Percentiles rank a stretch among this genome's conserved stretches.
Conservation (phyloP, 441 rosid genomes). For the Cnidoscolus chayamansa region DNA sequence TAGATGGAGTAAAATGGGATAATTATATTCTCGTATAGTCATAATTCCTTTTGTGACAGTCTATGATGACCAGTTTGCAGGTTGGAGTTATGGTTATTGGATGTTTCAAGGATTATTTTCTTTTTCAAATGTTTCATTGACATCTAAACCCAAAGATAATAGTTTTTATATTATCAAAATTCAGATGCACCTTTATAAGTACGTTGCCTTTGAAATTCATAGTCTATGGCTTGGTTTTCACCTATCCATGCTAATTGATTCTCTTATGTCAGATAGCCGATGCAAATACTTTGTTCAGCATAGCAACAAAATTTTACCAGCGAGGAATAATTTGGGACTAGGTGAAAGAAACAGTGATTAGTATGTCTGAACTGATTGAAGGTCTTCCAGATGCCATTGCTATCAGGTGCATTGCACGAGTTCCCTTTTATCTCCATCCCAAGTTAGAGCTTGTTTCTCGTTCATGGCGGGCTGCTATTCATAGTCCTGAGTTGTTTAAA, state of each 20-base stretch:
- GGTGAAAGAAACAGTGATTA: slow-evolving; percentile 40
- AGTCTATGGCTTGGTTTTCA: slow-evolving; percentile 2
- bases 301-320: slow-evolving; percentile 14
- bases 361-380: slow-evolving; percentile 83
- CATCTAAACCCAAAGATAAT: background rate
- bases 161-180: background rate
- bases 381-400: slow-evolving; percentile 93
- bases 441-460: slow-evolving; percentile 78
- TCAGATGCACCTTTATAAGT: background rate
- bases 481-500: slow-evolving; percentile 62
- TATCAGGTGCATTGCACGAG: slow-evolving; percentile 82
- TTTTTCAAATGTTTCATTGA: slow-evolving; percentile 1
- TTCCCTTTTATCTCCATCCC: slow-evolving; percentile 69
- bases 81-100: background rate
- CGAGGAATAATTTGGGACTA: slow-evolving; percentile 22
- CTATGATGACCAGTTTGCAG: background rate
- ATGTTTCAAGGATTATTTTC: background rate
- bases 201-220: slow-evolving; percentile 7
- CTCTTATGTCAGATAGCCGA: slow-evolving; percentile 30
- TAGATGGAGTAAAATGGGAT: background rate
- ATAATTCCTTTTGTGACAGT: background rate
- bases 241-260: background rate
- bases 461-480: slow-evolving; percentile 78
- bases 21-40: background rate
- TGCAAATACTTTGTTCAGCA: slow-evolving; percentile 12